Evolutionary conservation across 2,329 filamentous ascomycete genomes (phyloP).

Genomic region (Davidsoniella eucalypti): DNA sequence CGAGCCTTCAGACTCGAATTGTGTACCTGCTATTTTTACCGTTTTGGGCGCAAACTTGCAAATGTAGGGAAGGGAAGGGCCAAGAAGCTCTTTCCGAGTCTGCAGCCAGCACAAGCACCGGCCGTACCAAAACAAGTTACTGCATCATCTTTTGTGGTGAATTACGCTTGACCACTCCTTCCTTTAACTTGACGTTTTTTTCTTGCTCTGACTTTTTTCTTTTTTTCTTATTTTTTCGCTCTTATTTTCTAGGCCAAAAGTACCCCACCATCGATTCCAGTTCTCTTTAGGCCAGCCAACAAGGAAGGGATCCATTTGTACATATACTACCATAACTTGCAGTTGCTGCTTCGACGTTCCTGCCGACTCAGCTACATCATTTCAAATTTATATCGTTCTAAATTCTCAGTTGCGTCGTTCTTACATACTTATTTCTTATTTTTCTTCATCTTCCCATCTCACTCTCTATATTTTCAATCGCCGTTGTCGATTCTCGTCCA

Average conservation of each 20-base stretch:
- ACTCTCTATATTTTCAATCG: background rate
- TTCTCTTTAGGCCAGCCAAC: background rate
- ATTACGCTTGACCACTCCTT: too few relatives aligned
- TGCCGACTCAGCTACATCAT: constrained; percentile 1
- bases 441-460: background rate
- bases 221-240: too few relatives aligned
- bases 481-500: background rate
- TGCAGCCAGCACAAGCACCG: too few relatives aligned
- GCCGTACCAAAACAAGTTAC: too few relatives aligned
- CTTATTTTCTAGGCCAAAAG: background rate
- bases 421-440: background rate
- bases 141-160: too few relatives aligned
- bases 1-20: background rate
- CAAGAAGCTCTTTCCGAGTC: too few relatives aligned
- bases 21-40: background rate
- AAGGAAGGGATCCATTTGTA: background rate
- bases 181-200: background rate
- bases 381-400: background rate
- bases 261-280: background rate
- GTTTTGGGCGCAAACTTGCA: background rate
- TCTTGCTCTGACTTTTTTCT: background rate
- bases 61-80: too few relatives aligned
- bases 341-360: background rate
- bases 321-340: too few relatives aligned
- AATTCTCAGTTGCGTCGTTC: too few relatives aligned